A percentile compares a stretch with the other conserved stretches of the same genome.
Conservation (phyloP, 345 rosid genomes). For the Moricandia moricandioides region DNA sequence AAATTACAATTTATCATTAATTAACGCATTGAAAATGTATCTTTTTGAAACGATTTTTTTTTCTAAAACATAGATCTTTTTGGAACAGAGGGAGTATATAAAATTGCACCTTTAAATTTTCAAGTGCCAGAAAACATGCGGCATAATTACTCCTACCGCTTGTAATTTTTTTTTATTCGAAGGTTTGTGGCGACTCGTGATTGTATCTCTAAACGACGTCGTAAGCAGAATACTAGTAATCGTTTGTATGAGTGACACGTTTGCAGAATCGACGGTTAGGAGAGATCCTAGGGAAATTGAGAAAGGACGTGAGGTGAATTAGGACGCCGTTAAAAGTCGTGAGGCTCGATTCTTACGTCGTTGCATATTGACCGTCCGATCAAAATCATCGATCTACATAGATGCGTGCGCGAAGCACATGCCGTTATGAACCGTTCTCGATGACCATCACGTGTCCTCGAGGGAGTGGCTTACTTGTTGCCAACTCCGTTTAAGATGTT, state of each 20-base stretch:
- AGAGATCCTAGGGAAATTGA: slow-evolving; percentile 37
- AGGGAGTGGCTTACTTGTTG: slow-evolving; percentile 25
- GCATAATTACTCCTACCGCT: slow-evolving; percentile 19
- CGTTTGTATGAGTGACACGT: slow-evolving; percentile 32
- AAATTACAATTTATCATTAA: no score
- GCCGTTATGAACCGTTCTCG: slow-evolving; percentile 27
- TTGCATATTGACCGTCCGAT: slow-evolving; percentile 41
- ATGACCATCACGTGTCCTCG: slow-evolving; percentile 35
- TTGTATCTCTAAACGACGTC: slow-evolving; percentile 19
- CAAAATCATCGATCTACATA: slow-evolving; percentile 39
- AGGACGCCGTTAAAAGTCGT: slow-evolving; percentile 50
- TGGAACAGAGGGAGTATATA: no score
- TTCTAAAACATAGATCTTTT: no score
- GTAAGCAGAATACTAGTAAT: not conserved
- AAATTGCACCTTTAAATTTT: not conserved
- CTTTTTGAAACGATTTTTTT: no score
- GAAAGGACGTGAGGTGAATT: slow-evolving; percentile 46
- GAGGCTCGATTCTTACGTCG: slow-evolving; percentile 52
- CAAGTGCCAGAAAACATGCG: slow-evolving; percentile 33
- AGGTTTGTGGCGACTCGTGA: slow-evolving; percentile 25
- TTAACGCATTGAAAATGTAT: no score
- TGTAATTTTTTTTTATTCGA: not conserved
- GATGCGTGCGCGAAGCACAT: slow-evolving; percentile 40
- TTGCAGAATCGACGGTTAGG: slow-evolving; percentile 26
- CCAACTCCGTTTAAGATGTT: slow-evolving; percentile 22